Evolutionary conservation across 2,329 filamentous ascomycete species (phyloP).

Genomic region (Verticillium nubilum): DNA sequence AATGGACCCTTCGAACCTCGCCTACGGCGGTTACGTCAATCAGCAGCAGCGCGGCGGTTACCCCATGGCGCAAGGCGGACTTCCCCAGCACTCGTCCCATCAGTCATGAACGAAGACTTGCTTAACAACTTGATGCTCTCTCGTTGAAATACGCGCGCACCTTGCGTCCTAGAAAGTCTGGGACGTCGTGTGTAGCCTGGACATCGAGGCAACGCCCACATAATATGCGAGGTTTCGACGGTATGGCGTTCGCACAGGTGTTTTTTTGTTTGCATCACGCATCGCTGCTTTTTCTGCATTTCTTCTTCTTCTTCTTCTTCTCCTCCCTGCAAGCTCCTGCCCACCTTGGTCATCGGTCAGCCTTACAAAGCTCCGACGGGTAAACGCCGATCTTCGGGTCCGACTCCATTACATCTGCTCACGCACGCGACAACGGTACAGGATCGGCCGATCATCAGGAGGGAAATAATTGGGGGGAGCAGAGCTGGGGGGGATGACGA

Average conservation of each 20-base stretch:
- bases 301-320: not conserved
- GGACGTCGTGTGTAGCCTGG: not conserved
- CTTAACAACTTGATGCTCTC: conserved; percentile 19
- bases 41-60: conserved; percentile 69
- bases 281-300: conserved; percentile 1
- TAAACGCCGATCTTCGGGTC: not conserved
- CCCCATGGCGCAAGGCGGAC: conserved; percentile 70
- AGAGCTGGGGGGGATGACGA: not conserved
- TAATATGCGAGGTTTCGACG: conserved; percentile 30
- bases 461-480: not conserved
- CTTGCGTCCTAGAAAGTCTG: conserved; percentile 40
- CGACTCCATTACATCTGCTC: not conserved
- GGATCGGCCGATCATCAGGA: not conserved
- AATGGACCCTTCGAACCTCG: conserved; percentile 70
- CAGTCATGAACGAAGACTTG: conserved; percentile 52
- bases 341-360: not conserved
- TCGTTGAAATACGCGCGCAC: conserved; percentile 50
- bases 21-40: conserved; percentile 80
- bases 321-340: not conserved
- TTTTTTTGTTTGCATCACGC: conserved; percentile 3
- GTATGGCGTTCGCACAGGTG: conserved; percentile 21
- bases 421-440: not conserved
- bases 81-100: conserved; percentile 79
- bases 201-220: not conserved
- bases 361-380: not conserved